Percentiles rank a stretch among this genome's conserved stretches.
phyloP scores from a whole-genome alignment of 768 basidiomycete genomes.

The Boletus coccyginus region DNA sequence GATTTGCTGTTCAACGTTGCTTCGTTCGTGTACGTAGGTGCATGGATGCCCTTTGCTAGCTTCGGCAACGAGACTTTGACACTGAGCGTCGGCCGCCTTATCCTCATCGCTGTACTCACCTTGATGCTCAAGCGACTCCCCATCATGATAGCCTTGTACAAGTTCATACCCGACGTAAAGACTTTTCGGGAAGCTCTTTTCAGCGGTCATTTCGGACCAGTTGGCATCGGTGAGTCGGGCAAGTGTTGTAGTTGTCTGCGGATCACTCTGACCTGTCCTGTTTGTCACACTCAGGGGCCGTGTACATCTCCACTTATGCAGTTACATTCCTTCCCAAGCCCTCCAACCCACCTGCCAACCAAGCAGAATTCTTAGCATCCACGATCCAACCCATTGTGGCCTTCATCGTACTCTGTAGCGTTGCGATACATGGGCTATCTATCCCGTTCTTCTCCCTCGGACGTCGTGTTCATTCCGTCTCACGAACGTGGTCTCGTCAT shows the following conservation, averaged over 20 bases:
- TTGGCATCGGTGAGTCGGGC: constrained; percentile 58
- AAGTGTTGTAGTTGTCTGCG: not conserved
- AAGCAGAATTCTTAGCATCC: constrained; percentile 63
- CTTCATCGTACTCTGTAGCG: constrained; percentile 92
- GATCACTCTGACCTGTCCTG: constrained; percentile 1
- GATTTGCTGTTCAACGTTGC: constrained; percentile 95
- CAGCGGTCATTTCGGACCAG: constrained; percentile 93
- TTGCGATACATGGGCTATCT: constrained; percentile 84
- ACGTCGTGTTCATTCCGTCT: constrained; percentile 78
- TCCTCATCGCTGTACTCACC: constrained; percentile 81
- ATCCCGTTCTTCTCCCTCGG: constrained; percentile 95
- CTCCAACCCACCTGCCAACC: constrained; percentile 45
- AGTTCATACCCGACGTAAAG: constrained; percentile 95
- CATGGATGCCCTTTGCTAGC: constrained; percentile 91
- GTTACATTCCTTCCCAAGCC: constrained; percentile 53
- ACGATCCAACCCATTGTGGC: constrained; percentile 91
- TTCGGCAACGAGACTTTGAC: constrained; percentile 68
- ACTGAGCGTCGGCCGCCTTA: constrained; percentile 78
- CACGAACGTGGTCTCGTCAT: constrained; percentile 87
- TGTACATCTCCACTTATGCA: constrained; percentile 91
- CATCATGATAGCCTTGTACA: constrained; percentile 78
- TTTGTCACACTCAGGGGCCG: constrained; percentile 52
- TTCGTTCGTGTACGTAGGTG: constrained; percentile 93
- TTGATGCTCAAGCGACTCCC: constrained; percentile 83
- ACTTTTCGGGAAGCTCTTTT: constrained; percentile 92